A percentile compares a stretch with the other conserved stretches of the same genome.
Conservation (phyloP, 2,329 filamentous ascomycete species). For the Epichloe gansuensis region DNA sequence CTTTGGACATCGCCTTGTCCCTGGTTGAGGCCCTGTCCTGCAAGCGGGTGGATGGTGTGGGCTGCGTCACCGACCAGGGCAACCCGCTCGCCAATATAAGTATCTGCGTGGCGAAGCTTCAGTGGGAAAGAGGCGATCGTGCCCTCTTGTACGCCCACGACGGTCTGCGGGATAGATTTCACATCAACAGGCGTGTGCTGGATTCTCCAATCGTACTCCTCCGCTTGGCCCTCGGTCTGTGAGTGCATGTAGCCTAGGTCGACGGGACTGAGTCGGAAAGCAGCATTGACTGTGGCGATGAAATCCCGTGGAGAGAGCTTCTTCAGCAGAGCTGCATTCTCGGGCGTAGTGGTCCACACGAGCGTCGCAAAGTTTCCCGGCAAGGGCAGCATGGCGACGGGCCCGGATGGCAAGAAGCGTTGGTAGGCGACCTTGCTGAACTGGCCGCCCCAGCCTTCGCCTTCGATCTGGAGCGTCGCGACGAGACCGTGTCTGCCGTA, state of each 20-base stretch:
- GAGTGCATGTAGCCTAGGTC: conserved; percentile 78
- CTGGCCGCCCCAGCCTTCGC: conserved; percentile 40
- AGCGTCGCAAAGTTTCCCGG: conserved; percentile 73
- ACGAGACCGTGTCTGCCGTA: conserved; percentile 85
- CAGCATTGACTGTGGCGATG: conserved; percentile 79
- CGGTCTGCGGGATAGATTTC: conserved; percentile 48
- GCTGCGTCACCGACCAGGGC: conserved; percentile 90
- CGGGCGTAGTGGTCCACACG: conserved; percentile 87
- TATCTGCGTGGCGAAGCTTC: conserved; percentile 83
- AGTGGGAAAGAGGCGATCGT: conserved; percentile 84
- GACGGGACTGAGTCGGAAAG: conserved; percentile 66
- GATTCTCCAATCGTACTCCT: conserved; percentile 76
- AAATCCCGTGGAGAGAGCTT: conserved; percentile 61
- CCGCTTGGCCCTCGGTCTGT: conserved; percentile 41
- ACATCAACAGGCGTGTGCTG: conserved; percentile 50
- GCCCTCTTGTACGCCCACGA: conserved; percentile 60
- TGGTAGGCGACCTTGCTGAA: conserved; percentile 73
- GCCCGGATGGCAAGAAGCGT: conserved; percentile 84
- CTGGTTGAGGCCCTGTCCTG: conserved; percentile 87
- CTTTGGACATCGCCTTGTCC: conserved; percentile 81
- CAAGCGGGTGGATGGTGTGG: conserved; percentile 88
- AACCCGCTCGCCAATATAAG: conserved; percentile 80
- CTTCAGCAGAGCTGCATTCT: conserved; percentile 68
- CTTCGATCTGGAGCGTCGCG: conserved; percentile 66
- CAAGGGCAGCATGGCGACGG: conserved; percentile 80